Base-by-base conservation (phyloP, 768 basidiomycete species). In the Suillus lakei region DNA sequence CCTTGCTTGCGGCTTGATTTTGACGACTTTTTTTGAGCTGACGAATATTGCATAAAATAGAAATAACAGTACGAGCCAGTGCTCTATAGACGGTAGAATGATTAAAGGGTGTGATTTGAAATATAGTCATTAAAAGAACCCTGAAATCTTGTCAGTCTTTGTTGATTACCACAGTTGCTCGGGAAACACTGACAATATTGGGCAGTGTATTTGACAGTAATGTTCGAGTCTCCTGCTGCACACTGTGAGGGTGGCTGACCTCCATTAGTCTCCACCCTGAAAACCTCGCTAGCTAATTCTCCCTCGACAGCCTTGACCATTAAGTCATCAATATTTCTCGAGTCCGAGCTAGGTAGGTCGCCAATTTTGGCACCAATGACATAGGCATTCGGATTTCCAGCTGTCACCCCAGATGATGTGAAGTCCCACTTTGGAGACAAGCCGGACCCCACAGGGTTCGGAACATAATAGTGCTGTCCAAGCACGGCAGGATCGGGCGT, bases 381-480 rank as follows among this genome's bases (percentile, higher is more conserved):
- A 66, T 79, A 87, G 4, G 84, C 84, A 44, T 82, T 70, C 0
- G 79, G 61, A 63, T 85, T 80, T 8, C 82, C 83, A 43, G 74
- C 72, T 21, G 77, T 75, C n/a, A 71, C 69, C 4, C 77, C 80
- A 21, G 75, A 75, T 6, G 80, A 79, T 13, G 83, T 81, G 76
- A 86, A 86, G 73, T 89, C 89, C 82, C 87, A 86, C 68, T 83
- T 80, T 1, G 89, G 86, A 46, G 72, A 72, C 63, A 78, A 76
- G 18, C 82, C 83, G 4, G 73, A 72, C 5, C 81, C 82, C 62
- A 79, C 68, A 5, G 83, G 77, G 72, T 84, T 84, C 1, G 78
- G 72, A 41, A 86, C 78, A 73, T 88, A 91, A 79, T 84, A 89
- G 68, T 91, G 88, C 65, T 86, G 80, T 16, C 83, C 83, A 38